phyloP scores from a whole-genome alignment of 139 green algal genomes.

The Microglena sp. region DNA sequence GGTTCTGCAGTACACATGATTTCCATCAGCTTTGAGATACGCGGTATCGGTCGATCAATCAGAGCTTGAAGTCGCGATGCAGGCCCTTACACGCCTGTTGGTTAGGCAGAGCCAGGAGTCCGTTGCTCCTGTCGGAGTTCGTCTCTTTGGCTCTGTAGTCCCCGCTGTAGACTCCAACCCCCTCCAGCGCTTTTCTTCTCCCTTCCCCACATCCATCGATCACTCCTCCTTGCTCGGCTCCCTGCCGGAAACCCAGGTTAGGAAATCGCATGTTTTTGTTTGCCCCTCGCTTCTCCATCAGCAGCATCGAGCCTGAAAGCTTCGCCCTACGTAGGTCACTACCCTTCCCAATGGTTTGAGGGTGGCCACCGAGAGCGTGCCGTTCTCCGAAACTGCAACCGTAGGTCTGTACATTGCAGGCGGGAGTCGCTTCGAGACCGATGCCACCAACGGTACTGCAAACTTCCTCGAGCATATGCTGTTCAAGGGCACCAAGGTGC shows the following conservation, averaged over 20 bases:
- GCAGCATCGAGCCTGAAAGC: no score
- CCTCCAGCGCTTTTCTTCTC: slow-evolving; percentile 70
- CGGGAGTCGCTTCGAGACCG: slow-evolving; percentile 87
- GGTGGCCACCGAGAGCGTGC: slow-evolving; percentile 81
- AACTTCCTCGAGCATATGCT: slow-evolving; percentile 99
- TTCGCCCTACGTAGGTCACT: slow-evolving; percentile 91
- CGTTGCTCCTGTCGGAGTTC: no score
- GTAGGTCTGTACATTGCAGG: slow-evolving; percentile 97
- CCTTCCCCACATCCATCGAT: slow-evolving; percentile 47
- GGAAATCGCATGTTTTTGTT: no score
- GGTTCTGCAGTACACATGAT: no score
- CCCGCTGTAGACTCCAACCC: slow-evolving; percentile 9
- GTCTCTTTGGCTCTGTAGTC: not conserved
- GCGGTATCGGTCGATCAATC: no score
- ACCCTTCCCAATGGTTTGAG: slow-evolving; percentile 84
- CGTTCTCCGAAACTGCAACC: slow-evolving; percentile 79
- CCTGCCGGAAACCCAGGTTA: slow-evolving; percentile 78
- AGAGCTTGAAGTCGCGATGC: no score
- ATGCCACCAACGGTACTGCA: slow-evolving; percentile 85
- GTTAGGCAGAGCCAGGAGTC: no score
- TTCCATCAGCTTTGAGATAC: no score
- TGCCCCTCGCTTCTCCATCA: no score
- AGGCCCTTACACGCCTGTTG: no score
- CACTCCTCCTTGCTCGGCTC: slow-evolving; percentile 52
- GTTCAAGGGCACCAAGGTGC: slow-evolving; percentile 94